Base-by-base conservation (phyloP, 805 yeast genomes). In the Yarrowia sp. region DNA sequence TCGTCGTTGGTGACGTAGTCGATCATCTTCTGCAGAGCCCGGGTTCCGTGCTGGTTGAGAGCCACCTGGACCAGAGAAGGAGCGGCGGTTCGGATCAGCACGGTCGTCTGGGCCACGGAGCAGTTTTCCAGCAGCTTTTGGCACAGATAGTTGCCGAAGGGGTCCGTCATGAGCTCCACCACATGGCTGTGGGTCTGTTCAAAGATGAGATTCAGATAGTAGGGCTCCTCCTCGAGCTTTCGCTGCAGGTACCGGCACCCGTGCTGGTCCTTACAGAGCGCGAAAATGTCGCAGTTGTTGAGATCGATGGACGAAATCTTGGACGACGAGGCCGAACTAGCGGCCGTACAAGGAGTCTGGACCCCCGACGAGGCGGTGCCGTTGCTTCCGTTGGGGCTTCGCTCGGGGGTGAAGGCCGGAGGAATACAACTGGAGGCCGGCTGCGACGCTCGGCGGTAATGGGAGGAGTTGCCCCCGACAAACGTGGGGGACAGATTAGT, bases 71-170 rank as follows among this genome's bases (percentile, higher is more conserved):
- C 87, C 74, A 93, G 84, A 49, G 87, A 87, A 1, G 90, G 85
- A 2, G 92, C 83, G 6, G 96, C 91, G 71, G 87, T 87, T 70
- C 84, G 80, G 38, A 94, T 89, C 56, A 95, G 77, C 15, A 82
- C 77, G 14, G 90, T 81, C 69, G 97, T 82, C 78, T 94, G 96
- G 69, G 84, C 88, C 44, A 83, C 82, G 43, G 83, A 80, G 33
- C 92, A 89, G 71, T 87, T 85, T 75, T 93, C 98, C 71, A 95
- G 82, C 68, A 95, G 79, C 77, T 94, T 95, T 78, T 95, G 99
- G 71, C 96, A 86, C 74, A 95, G 81, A 74, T 95, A 95, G 77
- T 95, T 95, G n/a, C 99, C 99, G 80, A 95, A 95, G 7, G 98
- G 97, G 66, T 75, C 80, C 38, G 85, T 85, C 98, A 95, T 94